Base-by-base conservation (phyloP, 345 rosid species). In the Psidium guajava region DNA sequence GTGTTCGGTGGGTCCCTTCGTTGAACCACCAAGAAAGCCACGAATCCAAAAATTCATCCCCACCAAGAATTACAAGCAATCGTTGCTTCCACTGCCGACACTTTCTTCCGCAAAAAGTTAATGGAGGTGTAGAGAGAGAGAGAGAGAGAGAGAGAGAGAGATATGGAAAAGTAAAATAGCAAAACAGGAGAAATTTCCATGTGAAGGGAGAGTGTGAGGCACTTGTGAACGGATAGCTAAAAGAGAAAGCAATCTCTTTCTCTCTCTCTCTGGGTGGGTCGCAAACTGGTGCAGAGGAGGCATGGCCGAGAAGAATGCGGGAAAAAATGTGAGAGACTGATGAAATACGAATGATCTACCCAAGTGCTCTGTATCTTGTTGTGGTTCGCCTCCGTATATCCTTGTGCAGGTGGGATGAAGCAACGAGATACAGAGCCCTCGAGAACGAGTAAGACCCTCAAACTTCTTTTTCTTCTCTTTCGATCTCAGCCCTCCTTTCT, bases 81-180 rank as follows among this genome's bases (percentile, higher is more conserved):
- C 82, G 87, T 54, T 86, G 84, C n/a, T 84, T 36, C 44, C 81
- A 12, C 82, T 42, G 73, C 91, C 91, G 89, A 91, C 91, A 85
- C 85, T 59, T 6, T 84, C 89, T 88, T 87, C 83, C 87, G 14
- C 25, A 54, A 73, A 56, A 88, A 86, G 86, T 51, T 11, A 27
- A 51, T 42, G 13, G 82, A 53, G 81, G 32, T 0, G 9, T 47
- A 81, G 54, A 81, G 42, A 42, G 82, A 27, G 59, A 57, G 56
- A 64, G 74, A 22, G 85, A 86, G 84, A 52, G 14, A 52, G 84
- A 59, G 59, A 83, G 82, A 83, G 54, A 40, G 42, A 51, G 57
- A 16, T 83, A 36, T 44, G 40, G 7, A 36, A 69, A 69, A 69
- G 47, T 8, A 18, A 16, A 58, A n/a, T 58, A 59, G 36, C 69